Evolutionary conservation across 192 early-diverging fungal species (phyloP), one percentile per base, ranked within the genome.

Genomic region (Glomus cerebriforme): DNA sequence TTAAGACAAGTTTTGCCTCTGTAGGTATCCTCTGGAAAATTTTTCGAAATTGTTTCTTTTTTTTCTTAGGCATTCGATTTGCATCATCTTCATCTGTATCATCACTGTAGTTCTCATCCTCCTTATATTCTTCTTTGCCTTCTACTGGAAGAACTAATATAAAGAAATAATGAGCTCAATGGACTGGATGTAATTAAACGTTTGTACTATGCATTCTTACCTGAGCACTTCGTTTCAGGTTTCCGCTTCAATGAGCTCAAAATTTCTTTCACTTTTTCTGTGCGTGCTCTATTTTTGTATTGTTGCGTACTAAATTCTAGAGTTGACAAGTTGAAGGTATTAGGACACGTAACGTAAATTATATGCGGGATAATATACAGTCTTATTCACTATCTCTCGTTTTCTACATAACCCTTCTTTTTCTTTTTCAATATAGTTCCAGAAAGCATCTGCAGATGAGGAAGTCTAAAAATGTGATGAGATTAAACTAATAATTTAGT

Each of bases 141-240:
- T n/a, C n/a, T n/a, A n/a, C n/a, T n/a, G 37, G 37, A 39, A 2
- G 37, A 39, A 39, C 37, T 39, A 63, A 63, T 63, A 66, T 66
- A 65, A 66, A 66, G 34, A 66, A 66, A 37, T 2, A 37, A 66
- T 66, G 64, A 66, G 64, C 64, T 66, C 64, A 66, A 66, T 66
- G 34, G 31, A 66, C 64, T 4, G 17, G 64, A 34, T 66, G 6
- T 27, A 35, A 66, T 35, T 37, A 66, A 66, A 32, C 17, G 47
- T 12, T 66, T 66, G 32, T 35, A 66, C 0, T 17, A 37, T 37
- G 34, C 17, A 66, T 66, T 37, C 64, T 66, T 66, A 66, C 17
- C 2, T 22, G 6, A 17, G 64, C 34, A 37, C 32, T 66, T 32
- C 5, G 64, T 34, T 34, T 66, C 64, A 66, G 34, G 64, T 37